Percentiles rank a stretch among this genome's conserved stretches.
phyloP scores from a whole-genome alignment of 176 grass and related monocot genomes.

The barley (Hordeum vulgare) region MorexV3_pseudomolecules_assembly NC_058522.1:39035857-39036356 shows the following conservation, averaged over 20 bases:
- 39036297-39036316: conserved; percentile 11
- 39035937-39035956: background rate
- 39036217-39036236: conserved; percentile 13
- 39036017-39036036: background rate
- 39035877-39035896: conserved; percentile 18
- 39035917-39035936: background rate
- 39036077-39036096: background rate
- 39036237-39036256: background rate
- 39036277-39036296: conserved; percentile 12
- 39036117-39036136: background rate
- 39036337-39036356: background rate
- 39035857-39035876: background rate
- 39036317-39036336: background rate
- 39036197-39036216: background rate
- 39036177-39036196: conserved; percentile 7
- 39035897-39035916: background rate
- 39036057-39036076: background rate
- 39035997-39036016: background rate
- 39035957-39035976: background rate
- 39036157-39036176: background rate
- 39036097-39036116: background rate
- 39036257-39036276: background rate
- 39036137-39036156: conserved; percentile 15
- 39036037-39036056: background rate
- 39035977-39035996: background rate